Conservation (phyloP, 805 yeast genomes). For the Komagataella populi region DNA sequence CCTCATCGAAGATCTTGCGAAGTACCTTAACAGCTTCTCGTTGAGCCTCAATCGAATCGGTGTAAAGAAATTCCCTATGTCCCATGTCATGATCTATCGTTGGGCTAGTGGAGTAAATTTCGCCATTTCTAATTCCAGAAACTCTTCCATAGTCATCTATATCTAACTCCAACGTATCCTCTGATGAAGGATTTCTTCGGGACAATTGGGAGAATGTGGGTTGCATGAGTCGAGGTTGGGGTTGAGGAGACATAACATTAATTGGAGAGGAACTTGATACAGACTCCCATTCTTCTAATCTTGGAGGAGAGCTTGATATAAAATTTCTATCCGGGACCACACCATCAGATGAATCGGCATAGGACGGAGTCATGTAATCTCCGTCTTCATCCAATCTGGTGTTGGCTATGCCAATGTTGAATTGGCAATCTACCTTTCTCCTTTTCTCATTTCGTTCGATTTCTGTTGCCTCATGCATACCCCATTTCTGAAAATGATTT, state of each 20-base stretch:
- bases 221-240: background rate
- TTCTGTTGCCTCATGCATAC: background rate
- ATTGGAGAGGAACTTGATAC: background rate
- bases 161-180: constrained; percentile 14
- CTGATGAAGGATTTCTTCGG: constrained; percentile 1
- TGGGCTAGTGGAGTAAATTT: background rate
- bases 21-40: constrained; percentile 26
- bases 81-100: background rate
- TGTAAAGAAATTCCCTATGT: constrained; percentile 1
- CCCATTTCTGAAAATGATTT: background rate
- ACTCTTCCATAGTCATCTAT: constrained; percentile 32
- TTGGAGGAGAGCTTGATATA: background rate
- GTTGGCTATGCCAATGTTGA: background rate
- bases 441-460: background rate
- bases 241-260: background rate
- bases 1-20: constrained; percentile 29
- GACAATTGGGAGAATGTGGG: background rate
- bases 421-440: background rate
- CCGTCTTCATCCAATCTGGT: background rate
- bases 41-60: constrained; percentile 9
- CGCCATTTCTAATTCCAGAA: constrained; percentile 13
- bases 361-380: background rate
- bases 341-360: background rate
- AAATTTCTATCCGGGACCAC: background rate
- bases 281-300: background rate